phyloP scores from a whole-genome alignment of 2,329 filamentous ascomycete species.

The Rhytidhysteron rufulum region DNA sequence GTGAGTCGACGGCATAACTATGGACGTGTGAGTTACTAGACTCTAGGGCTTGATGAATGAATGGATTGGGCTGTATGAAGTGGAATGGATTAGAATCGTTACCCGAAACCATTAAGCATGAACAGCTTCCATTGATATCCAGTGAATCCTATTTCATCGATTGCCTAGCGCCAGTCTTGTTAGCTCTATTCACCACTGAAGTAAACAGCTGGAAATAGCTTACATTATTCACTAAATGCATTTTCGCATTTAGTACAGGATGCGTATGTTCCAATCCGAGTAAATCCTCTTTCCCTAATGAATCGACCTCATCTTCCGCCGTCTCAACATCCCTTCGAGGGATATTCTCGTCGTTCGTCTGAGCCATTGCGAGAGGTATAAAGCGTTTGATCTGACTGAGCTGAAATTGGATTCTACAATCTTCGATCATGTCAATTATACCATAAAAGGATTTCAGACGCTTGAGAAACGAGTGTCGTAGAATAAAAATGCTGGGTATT shows the following conservation, averaged over 20 bases:
- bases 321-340: conserved; percentile 2
- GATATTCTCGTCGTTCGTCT: conserved; percentile 2
- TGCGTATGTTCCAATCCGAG: conserved; percentile 57
- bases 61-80: neutral
- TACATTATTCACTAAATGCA: conserved; percentile 66
- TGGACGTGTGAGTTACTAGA: neutral
- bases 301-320: conserved; percentile 1
- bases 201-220: conserved; percentile 18
- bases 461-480: too few species aligned
- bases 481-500: too few species aligned
- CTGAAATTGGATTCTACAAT: too few species aligned
- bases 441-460: too few species aligned
- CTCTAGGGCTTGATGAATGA: neutral
- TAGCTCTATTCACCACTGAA: neutral
- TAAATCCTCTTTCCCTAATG: conserved; percentile 46
- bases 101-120: conserved; percentile 59
- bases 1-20: conserved; percentile 55
- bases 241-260: conserved; percentile 61
- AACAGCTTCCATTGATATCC: conserved; percentile 57
- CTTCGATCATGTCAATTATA: too few species aligned
- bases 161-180: conserved; percentile 28
- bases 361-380: too few species aligned
- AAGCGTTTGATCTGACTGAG: too few species aligned
- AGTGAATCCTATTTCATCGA: conserved; percentile 54
- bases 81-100: conserved; percentile 10